Evolutionary conservation across 768 basidiomycete species (phyloP), one percentile per base, ranked within the genome.

Genomic region (Vararia minispora): DNA sequence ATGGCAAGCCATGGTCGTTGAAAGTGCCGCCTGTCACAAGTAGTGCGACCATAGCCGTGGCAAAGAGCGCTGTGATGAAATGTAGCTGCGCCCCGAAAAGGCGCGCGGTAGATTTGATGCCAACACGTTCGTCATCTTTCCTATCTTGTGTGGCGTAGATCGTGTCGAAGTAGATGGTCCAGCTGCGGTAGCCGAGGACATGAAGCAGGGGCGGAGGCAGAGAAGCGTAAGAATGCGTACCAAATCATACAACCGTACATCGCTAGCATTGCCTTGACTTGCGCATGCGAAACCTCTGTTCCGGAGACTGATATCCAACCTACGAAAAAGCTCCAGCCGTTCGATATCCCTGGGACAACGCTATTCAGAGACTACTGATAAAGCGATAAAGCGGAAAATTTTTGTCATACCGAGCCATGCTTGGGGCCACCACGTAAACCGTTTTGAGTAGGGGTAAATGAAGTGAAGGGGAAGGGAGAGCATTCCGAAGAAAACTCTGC

Each of bases 71-170:
- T 26, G 84, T 66, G 42, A 82, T 61, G 0, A 72, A 67, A 2
- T 70, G 64, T 22, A 81, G 73, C 55, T 68, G 66, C 3, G 63
- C 57, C 13, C 76, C 79, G 49, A 81, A 82, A 12, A 82, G 65
- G 29, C 86, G 69, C 0, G 84, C 83, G 10, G 79, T 86, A 5
- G 80, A 85, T 42, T 75, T 74, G 18, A 85, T 76, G 14, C 79
- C 79, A 41, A 73, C 75, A 39, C 72, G 70, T 28, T 77, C 58
- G 51, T 88, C 83, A 57, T 85, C 84, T 40, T 65, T 57, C 37
- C 79, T 77, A 52, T 88, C 83, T 61, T 85, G 72, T 53, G 79
- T 83, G 8, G 79, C 83, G 52, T 88, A 88, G 40, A 80, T 76
- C 3, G 78, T 79, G 53, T 83, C 66, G 53, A 69, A 71, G 24